Percentiles rank a stretch among this genome's conserved stretches.
These are phyloP conservation scores for Pythium rhizo-oryzae DNA, from an alignment of 352 stramenopile genomes.

Conservation along the genomic window DNA sequence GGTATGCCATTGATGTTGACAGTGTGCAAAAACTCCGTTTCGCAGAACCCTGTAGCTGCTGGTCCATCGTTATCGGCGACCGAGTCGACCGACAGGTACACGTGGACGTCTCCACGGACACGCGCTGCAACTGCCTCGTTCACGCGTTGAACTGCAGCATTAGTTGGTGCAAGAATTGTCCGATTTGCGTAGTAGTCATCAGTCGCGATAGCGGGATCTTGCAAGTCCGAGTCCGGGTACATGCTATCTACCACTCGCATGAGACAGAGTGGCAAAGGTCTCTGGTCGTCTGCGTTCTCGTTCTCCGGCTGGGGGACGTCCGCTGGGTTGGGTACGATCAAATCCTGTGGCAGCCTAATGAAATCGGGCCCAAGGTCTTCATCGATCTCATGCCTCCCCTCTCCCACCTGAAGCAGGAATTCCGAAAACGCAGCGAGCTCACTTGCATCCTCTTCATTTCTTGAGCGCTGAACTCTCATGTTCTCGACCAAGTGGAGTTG, in stretches of 20 bases:
- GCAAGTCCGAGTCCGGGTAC: slow-evolving; percentile 9
- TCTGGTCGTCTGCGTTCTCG: not conserved
- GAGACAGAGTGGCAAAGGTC: not conserved
- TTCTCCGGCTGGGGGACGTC: too few relatives aligned
- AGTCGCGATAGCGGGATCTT: slow-evolving; percentile 7
- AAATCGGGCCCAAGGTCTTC: too few relatives aligned
- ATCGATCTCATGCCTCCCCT: not conserved
- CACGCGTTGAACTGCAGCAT: slow-evolving; percentile 10
- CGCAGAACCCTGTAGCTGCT: slow-evolving; percentile 3
- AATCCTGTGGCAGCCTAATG: slow-evolving; percentile 1
- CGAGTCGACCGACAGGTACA: slow-evolving; percentile 20
- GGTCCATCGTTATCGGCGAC: slow-evolving; percentile 13
- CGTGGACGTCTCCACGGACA: not conserved
- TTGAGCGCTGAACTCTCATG: not conserved
- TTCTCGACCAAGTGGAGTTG: not conserved
- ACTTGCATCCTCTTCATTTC: not conserved
- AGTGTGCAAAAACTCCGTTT: slow-evolving; percentile 19
- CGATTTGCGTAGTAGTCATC: slow-evolving; percentile 23
- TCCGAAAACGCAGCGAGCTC: slow-evolving; percentile 2
- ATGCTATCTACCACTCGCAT: slow-evolving; percentile 15
- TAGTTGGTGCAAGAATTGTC: slow-evolving; percentile 24
- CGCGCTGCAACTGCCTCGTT: slow-evolving; percentile 19
- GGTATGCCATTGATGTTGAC: slow-evolving; percentile 33
- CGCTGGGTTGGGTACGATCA: not conserved
- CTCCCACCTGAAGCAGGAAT: slow-evolving; percentile 2